Evolutionary conservation across 106 monocot genomes (phyloP).

Genomic region (Dendrobium officinale): DNA sequence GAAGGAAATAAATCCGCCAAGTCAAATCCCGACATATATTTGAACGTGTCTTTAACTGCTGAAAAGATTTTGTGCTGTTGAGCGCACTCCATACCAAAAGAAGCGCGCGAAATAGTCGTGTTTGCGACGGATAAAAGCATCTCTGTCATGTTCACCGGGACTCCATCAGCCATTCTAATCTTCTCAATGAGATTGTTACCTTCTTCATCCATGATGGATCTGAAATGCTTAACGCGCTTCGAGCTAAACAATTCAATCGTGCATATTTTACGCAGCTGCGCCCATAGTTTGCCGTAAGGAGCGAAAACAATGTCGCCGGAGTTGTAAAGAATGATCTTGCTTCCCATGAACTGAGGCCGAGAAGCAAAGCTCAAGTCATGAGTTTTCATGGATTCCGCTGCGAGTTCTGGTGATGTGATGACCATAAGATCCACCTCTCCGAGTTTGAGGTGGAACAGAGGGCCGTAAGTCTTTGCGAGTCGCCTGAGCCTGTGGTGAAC

Average conservation of each 20-base stretch:
- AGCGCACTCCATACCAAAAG: neutral
- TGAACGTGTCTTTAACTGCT: neutral
- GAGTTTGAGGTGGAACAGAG: slow-evolving; percentile 21
- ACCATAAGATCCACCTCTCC: slow-evolving; percentile 11
- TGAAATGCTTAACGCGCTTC: slow-evolving; percentile 3
- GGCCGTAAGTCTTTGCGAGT: slow-evolving; percentile 10
- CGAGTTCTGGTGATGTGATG: slow-evolving; percentile 10
- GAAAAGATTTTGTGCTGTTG: neutral
- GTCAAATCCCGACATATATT: neutral
- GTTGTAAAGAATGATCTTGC: slow-evolving; percentile 3
- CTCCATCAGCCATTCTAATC: neutral
- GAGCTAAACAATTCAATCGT: slow-evolving; percentile 5
- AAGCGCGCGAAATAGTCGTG: neutral
- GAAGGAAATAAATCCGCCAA: slow-evolving; percentile 5
- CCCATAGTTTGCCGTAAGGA: slow-evolving; percentile 8
- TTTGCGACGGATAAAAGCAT: neutral
- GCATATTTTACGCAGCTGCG: slow-evolving; percentile 10
- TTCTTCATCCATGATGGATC: slow-evolving; percentile 1
- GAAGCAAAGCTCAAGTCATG: slow-evolving; percentile 11
- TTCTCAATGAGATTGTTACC: neutral
- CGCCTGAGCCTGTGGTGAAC: slow-evolving; percentile 7
- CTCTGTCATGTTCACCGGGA: slow-evolving; percentile 5
- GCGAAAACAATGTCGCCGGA: slow-evolving; percentile 3
- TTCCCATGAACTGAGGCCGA: neutral
- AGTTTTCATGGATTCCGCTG: slow-evolving; percentile 14